Evolutionary conservation across 305 asterid species (phyloP).

Genomic region (Fraxinus ornus): DNA sequence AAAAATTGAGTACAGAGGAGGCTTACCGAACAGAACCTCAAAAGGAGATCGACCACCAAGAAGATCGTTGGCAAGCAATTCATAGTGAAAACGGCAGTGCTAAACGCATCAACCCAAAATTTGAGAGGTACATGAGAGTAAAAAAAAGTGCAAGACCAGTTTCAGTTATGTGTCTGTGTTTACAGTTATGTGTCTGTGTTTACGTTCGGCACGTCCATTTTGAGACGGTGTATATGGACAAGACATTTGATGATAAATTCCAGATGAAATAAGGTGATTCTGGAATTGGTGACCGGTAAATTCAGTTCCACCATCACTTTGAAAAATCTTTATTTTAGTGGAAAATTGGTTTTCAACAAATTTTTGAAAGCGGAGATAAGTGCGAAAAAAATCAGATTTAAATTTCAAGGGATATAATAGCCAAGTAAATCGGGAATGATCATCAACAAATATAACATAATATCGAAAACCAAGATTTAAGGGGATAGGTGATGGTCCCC

Average conservation of each 20-base stretch:
- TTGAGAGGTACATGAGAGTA: neutral
- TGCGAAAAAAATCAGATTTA: neutral
- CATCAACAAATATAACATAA: neutral
- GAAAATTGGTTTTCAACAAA: neutral
- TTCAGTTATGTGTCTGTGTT: too few relatives aligned
- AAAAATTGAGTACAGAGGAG: neutral
- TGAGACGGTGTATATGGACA: neutral
- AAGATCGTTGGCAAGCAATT: neutral
- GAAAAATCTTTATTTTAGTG: neutral
- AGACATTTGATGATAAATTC: neutral
- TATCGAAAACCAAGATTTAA: neutral
- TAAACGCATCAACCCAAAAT: neutral
- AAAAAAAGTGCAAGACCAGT: neutral
- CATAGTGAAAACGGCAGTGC: neutral
- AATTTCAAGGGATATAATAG: neutral
- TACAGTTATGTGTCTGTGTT: too few relatives aligned
- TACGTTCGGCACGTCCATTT: neutral
- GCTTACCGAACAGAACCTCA: neutral
- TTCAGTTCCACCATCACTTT: neutral
- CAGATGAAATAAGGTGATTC: neutral
- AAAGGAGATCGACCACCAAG: neutral
- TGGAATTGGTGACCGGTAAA: neutral
- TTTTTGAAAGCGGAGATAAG: neutral
- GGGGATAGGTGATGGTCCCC: neutral
- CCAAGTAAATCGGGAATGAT: neutral